Conservation (phyloP, 2,329 filamentous ascomycete genomes). For the Fusarium pseudoanthophilum region DNA sequence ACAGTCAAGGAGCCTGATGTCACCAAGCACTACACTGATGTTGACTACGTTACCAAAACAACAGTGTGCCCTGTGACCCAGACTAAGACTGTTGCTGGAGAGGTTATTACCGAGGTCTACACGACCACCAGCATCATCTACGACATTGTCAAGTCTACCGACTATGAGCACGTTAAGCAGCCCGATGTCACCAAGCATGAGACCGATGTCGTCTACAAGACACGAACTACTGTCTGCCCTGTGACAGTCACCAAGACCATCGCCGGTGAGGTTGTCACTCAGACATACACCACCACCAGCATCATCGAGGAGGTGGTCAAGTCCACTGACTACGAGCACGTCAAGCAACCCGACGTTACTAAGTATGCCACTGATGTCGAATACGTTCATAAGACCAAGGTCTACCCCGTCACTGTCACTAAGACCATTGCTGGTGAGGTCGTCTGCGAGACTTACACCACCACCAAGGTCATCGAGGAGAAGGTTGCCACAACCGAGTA, state of each 20-base stretch:
- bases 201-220: slow-evolving; percentile 52
- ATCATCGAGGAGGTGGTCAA: slow-evolving; percentile 47
- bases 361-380: slow-evolving; percentile 49
- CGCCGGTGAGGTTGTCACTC: slow-evolving; percentile 55
- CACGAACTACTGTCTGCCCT: slow-evolving; percentile 54
- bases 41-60: slow-evolving; percentile 56
- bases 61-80: slow-evolving; percentile 57
- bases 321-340: slow-evolving; percentile 49
- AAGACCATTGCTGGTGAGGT: slow-evolving; percentile 51
- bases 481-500: slow-evolving; percentile 47
- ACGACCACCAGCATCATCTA: slow-evolving; percentile 46
- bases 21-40: slow-evolving; percentile 48
- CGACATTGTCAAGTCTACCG: slow-evolving; percentile 40
- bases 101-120: slow-evolving; percentile 44
- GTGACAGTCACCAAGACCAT: slow-evolving; percentile 50
- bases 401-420: slow-evolving; percentile 56
- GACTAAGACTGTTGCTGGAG: slow-evolving; percentile 48
- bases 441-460: slow-evolving; percentile 51
- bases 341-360: slow-evolving; percentile 53
- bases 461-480: slow-evolving; percentile 43
- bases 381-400: slow-evolving; percentile 56
- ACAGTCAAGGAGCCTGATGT: slow-evolving; percentile 49
- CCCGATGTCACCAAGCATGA: slow-evolving; percentile 51
- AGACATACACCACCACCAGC: slow-evolving; percentile 45
- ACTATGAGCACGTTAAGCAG: slow-evolving; percentile 50